phyloP scores from a whole-genome alignment of 2,329 filamentous ascomycete genomes.

The Mycosphaerelloides madeirae region DNA sequence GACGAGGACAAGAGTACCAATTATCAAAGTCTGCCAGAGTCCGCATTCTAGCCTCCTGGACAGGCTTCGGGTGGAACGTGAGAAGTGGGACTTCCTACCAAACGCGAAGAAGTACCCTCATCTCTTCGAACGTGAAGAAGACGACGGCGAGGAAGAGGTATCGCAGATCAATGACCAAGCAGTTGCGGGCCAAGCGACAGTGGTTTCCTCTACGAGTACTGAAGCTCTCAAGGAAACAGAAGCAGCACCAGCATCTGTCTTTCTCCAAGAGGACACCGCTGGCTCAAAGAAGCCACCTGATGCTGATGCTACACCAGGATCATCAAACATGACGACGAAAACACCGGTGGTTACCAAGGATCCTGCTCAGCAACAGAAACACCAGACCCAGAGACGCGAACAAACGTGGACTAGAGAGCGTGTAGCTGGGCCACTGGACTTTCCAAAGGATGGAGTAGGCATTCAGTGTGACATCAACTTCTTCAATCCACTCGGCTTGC shows the following conservation, averaged over 20 bases:
- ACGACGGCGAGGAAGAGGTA: background rate
- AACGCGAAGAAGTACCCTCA: constrained; percentile 43
- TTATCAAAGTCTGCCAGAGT: constrained; percentile 77
- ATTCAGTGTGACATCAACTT: constrained; percentile 93
- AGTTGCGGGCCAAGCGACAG: background rate
- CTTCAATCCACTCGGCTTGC: constrained; percentile 72
- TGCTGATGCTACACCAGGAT: background rate
- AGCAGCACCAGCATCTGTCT: no score
- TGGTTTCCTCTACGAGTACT: background rate
- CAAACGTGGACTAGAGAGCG: constrained; percentile 44
- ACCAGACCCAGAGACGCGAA: constrained; percentile 11
- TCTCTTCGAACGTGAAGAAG: constrained; percentile 18
- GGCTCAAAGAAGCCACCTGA: background rate
- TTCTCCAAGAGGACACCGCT: background rate
- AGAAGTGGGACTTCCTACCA: constrained; percentile 63
- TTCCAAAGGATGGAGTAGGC: constrained; percentile 70
- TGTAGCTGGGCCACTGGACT: constrained; percentile 58
- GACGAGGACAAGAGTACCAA: constrained; percentile 74
- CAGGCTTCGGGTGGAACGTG: constrained; percentile 60
- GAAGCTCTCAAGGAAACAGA: no score
- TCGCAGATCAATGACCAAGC: background rate
- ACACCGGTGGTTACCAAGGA: background rate
- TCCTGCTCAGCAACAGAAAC: background rate
- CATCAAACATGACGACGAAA: background rate
- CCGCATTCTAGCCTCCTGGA: constrained; percentile 58